Percentiles rank a stretch among this genome's conserved stretches.
Evolutionary conservation across 257 asterid genomes (phyloP).

Genomic region (Plectranthus barbatus): DNA sequence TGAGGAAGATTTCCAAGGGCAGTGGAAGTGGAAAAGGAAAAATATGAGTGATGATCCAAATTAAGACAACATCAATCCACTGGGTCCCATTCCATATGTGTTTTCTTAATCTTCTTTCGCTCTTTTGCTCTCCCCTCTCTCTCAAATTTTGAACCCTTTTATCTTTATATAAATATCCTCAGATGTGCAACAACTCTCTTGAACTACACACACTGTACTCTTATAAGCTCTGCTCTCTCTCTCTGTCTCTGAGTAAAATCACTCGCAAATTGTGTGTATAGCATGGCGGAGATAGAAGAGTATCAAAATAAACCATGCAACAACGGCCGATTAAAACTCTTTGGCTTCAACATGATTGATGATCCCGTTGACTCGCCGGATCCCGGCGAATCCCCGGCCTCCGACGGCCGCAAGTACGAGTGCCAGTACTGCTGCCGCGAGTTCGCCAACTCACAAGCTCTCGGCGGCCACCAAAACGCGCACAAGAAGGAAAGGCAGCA

Average conservation of each 20-base stretch:
- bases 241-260: constrained; percentile 9
- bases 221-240: background rate
- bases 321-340: constrained; percentile 74
- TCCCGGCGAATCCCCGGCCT: constrained; percentile 27
- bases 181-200: constrained; percentile 48
- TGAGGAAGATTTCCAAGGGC: no score
- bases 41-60: no score
- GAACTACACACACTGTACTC: background rate
- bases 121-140: no score
- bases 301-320: constrained; percentile 34
- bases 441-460: no score
- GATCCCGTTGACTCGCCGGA: constrained; percentile 48
- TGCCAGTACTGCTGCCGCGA: constrained; percentile 80
- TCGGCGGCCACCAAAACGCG: no score
- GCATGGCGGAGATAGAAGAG: constrained; percentile 64
- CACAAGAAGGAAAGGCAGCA: constrained; percentile 89
- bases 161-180: no score
- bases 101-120: no score
- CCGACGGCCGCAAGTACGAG: constrained; percentile 81
- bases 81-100: no score
- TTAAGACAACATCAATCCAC: no score
- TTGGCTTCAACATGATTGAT: constrained; percentile 69
- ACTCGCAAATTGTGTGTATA: background rate
- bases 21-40: no score
- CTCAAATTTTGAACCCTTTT: no score